Base-by-base conservation (phyloP, 768 basidiomycete genomes). In the Kwoniella europaea region DNA sequence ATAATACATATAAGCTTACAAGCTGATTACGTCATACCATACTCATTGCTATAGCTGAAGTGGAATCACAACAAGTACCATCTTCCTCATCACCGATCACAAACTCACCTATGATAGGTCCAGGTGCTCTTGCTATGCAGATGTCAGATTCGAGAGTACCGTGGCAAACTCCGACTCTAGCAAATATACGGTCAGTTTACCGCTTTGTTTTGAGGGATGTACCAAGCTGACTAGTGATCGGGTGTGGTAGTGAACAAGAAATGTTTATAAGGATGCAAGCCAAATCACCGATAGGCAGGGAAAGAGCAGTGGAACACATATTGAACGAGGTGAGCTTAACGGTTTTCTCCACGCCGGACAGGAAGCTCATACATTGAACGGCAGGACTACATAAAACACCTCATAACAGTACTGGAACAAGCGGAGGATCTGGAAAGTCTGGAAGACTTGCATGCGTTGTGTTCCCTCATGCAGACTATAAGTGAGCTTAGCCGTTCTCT, bases 361-460 rank as follows among this genome's bases (percentile, higher is more conserved):
- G 12, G 59, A 42, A 52, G 20, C 53, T 52, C 35, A 64, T 15
- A 10, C 22, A 50, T 50, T 4, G 46, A 9, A 10, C 3, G 41
- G 13, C 70, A 95, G 92, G 90, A 92, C 78, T 98, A 95, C 84
- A 89, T 98, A 85, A 91, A 91, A 81, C 87, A 89, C 50, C 86
- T 98, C 75, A 91, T 94, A 79, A 88, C 90, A 66, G 90, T 97
- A 57, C 88, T 97, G 84, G 87, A 89, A 70, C 89, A 90, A 74
- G 94, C 96, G 44, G 96, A 98, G 85, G 95, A 98, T 80, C 85
- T 95, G 79, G 95, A 99, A 85, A 92, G 89, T 77, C 83, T 98
- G 72, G 90, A 92, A 68, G 93, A 94, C 78, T 84, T 99, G 66
- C 96, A 98, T 85, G 90, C 92, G 3, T 84, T 98, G 54, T 97